A percentile compares a stretch with the other conserved stretches of the same genome.
These are phyloP conservation scores for Sugiyamaella xylanicola DNA, from an alignment of 1,139 yeast genomes.

Conservation along the genomic window DNA sequence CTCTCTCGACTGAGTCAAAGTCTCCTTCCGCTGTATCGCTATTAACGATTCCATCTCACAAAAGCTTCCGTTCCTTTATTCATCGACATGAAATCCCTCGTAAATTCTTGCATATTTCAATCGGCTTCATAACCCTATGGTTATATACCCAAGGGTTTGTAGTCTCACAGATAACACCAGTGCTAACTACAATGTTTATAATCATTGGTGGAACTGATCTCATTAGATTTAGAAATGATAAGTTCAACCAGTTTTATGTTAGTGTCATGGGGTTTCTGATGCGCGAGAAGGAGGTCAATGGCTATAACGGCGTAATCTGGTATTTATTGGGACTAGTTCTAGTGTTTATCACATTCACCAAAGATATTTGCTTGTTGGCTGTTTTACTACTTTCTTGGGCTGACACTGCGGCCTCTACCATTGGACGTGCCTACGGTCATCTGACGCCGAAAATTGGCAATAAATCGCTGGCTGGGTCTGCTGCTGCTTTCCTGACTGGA, in stretches of 20 bases:
- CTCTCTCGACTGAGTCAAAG: constrained; percentile 34
- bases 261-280: constrained; percentile 72
- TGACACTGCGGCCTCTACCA: constrained; percentile 94
- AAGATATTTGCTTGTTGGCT: constrained; percentile 78
- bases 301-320: constrained; percentile 82
- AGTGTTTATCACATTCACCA: constrained; percentile 69
- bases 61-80: constrained; percentile 53
- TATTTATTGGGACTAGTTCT: constrained; percentile 75
- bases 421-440: constrained; percentile 83
- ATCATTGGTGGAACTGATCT: constrained; percentile 66
- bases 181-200: constrained; percentile 54
- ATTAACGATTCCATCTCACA: constrained; percentile 39
- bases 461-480: constrained; percentile 85
- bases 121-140: constrained; percentile 77
- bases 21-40: constrained; percentile 19
- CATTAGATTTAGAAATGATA: constrained; percentile 61
- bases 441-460: constrained; percentile 77
- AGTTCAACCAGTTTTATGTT: constrained; percentile 66
- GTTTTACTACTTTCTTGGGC: constrained; percentile 90
- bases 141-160: constrained; percentile 66
- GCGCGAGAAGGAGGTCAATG: constrained; percentile 73
- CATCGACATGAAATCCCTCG: constrained; percentile 87
- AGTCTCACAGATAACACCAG: constrained; percentile 56
- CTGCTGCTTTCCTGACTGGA: constrained; percentile 84
- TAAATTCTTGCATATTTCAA: constrained; percentile 81